Percentiles rank a stretch among this genome's conserved stretches.
Evolutionary conservation across 2,329 filamentous ascomycete genomes (phyloP).

Genomic region (Leptosphaerulina australis): DNA sequence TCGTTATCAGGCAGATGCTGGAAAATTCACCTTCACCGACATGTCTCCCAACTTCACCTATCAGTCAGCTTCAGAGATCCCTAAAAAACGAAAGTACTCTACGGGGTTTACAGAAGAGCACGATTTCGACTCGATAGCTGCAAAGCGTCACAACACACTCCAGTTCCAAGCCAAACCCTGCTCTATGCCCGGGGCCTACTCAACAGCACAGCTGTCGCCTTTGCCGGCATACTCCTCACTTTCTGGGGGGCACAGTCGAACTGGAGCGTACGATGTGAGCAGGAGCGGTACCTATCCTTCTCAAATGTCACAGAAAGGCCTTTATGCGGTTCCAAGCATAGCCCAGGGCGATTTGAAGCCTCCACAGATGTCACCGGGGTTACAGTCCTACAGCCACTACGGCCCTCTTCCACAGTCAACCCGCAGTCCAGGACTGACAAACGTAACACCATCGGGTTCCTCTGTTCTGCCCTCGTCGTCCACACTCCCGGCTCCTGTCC

Average conservation of each 20-base stretch:
- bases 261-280: slow-evolving; percentile 48
- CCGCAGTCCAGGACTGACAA: slow-evolving; percentile 52
- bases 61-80: slow-evolving; percentile 37
- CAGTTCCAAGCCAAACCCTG: slow-evolving; percentile 45
- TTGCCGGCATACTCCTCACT: slow-evolving; percentile 46
- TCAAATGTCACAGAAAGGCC: slow-evolving; percentile 44
- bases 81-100: slow-evolving; percentile 44
- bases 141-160: slow-evolving; percentile 49
- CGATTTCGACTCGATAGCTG: slow-evolving; percentile 34
- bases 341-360: slow-evolving; percentile 41
- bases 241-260: slow-evolving; percentile 45
- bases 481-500: slow-evolving; percentile 59
- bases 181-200: slow-evolving; percentile 41
- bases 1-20: slow-evolving; percentile 61
- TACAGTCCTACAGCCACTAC: slow-evolving; percentile 52
- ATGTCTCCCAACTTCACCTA: slow-evolving; percentile 44
- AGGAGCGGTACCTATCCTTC: slow-evolving; percentile 41
- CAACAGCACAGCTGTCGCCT: slow-evolving; percentile 46
- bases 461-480: slow-evolving; percentile 54
- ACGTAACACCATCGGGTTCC: slow-evolving; percentile 29
- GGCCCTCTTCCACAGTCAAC: slow-evolving; percentile 52
- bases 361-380: slow-evolving; percentile 43
- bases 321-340: slow-evolving; percentile 42
- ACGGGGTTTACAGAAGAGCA: slow-evolving; percentile 36
- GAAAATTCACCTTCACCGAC: slow-evolving; percentile 67